These are phyloP conservation scores for Candida lessepsii DNA, from an alignment of 805 yeast genomes.

Conservation along the genomic window DNA sequence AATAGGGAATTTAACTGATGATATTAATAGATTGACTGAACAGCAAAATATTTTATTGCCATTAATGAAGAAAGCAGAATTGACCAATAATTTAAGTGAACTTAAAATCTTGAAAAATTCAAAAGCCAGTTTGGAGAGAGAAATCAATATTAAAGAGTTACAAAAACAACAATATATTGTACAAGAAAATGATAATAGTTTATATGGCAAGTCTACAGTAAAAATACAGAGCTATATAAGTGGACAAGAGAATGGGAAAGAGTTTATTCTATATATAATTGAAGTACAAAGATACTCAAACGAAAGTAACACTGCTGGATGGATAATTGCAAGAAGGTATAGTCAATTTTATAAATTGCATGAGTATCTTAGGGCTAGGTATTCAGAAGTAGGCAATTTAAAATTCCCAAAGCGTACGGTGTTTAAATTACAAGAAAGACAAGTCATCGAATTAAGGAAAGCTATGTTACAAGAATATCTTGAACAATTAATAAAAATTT, in stretches of 20 bases:
- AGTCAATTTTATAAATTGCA: slow-evolving; percentile 78
- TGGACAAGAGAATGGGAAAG: slow-evolving; percentile 52
- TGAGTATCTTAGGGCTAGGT: slow-evolving; percentile 54
- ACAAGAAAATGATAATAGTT: slow-evolving; percentile 76
- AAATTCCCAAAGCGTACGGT: slow-evolving; percentile 61
- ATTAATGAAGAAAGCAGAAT: slow-evolving; percentile 74
- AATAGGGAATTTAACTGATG: slow-evolving; percentile 55
- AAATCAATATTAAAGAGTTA: slow-evolving; percentile 69
- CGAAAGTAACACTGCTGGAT: slow-evolving; percentile 57
- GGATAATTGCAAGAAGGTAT: slow-evolving; percentile 90
- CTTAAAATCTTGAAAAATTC: slow-evolving; percentile 68
- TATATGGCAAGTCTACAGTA: slow-evolving; percentile 64
- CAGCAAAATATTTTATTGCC: slow-evolving; percentile 68
- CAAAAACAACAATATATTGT: slow-evolving; percentile 78
- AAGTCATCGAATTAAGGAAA: slow-evolving; percentile 64
- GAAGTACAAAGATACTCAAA: slow-evolving; percentile 59
- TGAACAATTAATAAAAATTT: slow-evolving; percentile 52
- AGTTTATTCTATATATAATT: slow-evolving; percentile 69
- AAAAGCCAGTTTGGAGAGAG: slow-evolving; percentile 61
- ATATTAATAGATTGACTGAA: slow-evolving; percentile 55
- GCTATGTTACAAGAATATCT: slow-evolving; percentile 62
- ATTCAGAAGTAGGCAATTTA: slow-evolving; percentile 48
- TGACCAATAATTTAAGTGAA: slow-evolving; percentile 74
- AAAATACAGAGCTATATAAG: slow-evolving; percentile 52
- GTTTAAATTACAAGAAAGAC: slow-evolving; percentile 66